Evolutionary conservation across 352 stramenopile genomes (phyloP).

Genomic region (Blastocystis sp.): DNA sequence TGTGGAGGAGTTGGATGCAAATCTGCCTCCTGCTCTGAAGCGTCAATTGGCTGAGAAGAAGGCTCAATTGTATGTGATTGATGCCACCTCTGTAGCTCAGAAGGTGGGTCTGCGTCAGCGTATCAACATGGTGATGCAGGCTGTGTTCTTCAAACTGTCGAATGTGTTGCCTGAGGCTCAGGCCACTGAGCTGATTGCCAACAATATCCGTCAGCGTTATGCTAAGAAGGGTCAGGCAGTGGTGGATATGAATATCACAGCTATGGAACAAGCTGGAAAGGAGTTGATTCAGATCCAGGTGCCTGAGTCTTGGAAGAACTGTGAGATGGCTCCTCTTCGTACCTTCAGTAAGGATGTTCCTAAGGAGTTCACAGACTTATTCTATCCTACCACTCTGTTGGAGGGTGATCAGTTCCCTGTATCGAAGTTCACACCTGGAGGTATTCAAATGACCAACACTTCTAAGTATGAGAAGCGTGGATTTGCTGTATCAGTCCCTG

Average conservation of each 20-base stretch:
- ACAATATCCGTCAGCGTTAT: too few species aligned
- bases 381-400: slow-evolving; percentile 64
- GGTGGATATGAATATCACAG: slow-evolving; percentile 43
- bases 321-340: slow-evolving; percentile 65
- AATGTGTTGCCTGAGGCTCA: too few species aligned
- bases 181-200: too few species aligned
- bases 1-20: too few species aligned
- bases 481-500: slow-evolving; percentile 65
- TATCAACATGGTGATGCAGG: slow-evolving; percentile 71
- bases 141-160: too few species aligned
- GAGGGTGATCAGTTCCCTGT: slow-evolving; percentile 70
- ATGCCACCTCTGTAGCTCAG: slow-evolving; percentile 36
- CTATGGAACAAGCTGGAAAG: not conserved
- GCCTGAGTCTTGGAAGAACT: slow-evolving; percentile 65
- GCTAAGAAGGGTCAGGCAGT: slow-evolving; percentile 43
- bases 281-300: slow-evolving; percentile 63
- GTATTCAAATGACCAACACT: slow-evolving; percentile 68
- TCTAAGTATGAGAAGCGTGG: too few species aligned
- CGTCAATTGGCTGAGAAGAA: too few species aligned
- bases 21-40: too few species aligned
- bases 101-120: slow-evolving; percentile 67
- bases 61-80: slow-evolving; percentile 32
- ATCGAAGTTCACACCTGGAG: slow-evolving; percentile 68
- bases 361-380: slow-evolving; percentile 66
- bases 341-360: slow-evolving; percentile 65